Evolutionary conservation across 2,329 filamentous ascomycete genomes (phyloP).

Genomic region (Lasiodiplodia citricola): DNA sequence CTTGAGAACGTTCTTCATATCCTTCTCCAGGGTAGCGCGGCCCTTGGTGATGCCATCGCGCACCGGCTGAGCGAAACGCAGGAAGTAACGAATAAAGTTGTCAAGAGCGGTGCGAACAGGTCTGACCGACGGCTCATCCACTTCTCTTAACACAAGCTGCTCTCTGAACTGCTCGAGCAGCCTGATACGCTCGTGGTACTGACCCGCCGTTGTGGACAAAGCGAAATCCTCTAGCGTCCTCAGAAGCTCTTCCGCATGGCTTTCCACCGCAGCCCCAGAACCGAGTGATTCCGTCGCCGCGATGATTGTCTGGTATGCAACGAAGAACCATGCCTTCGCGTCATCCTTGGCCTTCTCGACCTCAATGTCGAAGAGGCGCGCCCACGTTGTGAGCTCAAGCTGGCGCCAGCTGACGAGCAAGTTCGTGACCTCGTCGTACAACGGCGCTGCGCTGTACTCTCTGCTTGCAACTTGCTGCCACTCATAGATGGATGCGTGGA

Average conservation of each 20-base stretch:
- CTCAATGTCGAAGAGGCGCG: conserved; percentile 85
- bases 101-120: conserved; percentile 67
- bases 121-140: conserved; percentile 58
- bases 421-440: conserved; percentile 80
- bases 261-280: conserved; percentile 61
- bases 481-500: conserved; percentile 85
- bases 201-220: conserved; percentile 76
- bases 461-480: conserved; percentile 94
- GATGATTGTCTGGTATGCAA: conserved; percentile 89
- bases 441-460: conserved; percentile 69
- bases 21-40: conserved; percentile 80
- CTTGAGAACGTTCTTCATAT: conserved; percentile 90
- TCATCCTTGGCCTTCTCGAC: conserved; percentile 74
- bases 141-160: conserved; percentile 67
- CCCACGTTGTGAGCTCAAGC: conserved; percentile 91
- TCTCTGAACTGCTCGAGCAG: conserved; percentile 67
- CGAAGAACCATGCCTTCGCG: conserved; percentile 92
- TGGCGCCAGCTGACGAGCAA: conserved; percentile 88
- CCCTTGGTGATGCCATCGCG: conserved; percentile 69
- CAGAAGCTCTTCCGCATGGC: conserved; percentile 73
- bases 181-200: conserved; percentile 74
- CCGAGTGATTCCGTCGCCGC: conserved; percentile 72
- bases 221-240: conserved; percentile 81
- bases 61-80: conserved; percentile 71
- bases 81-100: conserved; percentile 80